Conservation (phyloP, 805 yeast genomes). For the Metschnikowia arizonensis region DNA sequence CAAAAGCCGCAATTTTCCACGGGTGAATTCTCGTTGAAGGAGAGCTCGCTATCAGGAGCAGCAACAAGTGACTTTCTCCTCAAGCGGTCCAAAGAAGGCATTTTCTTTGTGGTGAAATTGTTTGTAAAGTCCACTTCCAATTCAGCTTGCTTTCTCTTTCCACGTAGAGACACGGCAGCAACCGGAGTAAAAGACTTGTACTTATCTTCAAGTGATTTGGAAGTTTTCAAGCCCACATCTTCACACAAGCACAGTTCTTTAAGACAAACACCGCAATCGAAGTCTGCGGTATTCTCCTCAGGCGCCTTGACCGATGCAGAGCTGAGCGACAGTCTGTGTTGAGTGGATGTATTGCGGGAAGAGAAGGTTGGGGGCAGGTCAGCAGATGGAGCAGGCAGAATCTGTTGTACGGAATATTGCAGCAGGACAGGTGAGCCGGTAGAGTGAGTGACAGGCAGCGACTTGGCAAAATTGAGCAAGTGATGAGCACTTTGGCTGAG, state of each 20-base stretch:
- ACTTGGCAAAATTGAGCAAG: constrained; percentile 19
- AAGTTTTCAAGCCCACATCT: constrained; percentile 39
- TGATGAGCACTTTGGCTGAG: constrained; percentile 20
- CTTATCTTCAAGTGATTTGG: constrained; percentile 26
- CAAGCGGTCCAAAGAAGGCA: constrained; percentile 37
- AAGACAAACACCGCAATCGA: constrained; percentile 61
- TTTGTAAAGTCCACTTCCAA: constrained; percentile 56
- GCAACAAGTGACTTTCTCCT: constrained; percentile 14
- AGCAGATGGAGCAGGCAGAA: constrained; percentile 52
- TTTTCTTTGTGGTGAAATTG: constrained; percentile 30
- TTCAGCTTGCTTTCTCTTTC: constrained; percentile 17
- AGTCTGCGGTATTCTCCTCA: constrained; percentile 19
- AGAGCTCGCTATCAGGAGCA: constrained; percentile 2
- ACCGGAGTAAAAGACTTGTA: constrained; percentile 50
- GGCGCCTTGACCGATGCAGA: neutral
- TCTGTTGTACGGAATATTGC: constrained; percentile 42
- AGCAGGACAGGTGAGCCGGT: constrained; percentile 23
- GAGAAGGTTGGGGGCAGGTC: constrained; percentile 32
- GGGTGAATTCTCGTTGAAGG: constrained; percentile 44
- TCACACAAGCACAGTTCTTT: constrained; percentile 71
- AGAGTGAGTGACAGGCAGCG: constrained; percentile 16
- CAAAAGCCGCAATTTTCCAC: constrained; percentile 90
- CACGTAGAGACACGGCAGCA: constrained; percentile 60
- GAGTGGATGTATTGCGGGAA: neutral
- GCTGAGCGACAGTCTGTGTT: neutral